Percentiles rank a stretch among this genome's conserved stretches.
Evolutionary conservation across 2,329 filamentous ascomycete species (phyloP).

Genomic region (Lecanicillium sp.): DNA sequence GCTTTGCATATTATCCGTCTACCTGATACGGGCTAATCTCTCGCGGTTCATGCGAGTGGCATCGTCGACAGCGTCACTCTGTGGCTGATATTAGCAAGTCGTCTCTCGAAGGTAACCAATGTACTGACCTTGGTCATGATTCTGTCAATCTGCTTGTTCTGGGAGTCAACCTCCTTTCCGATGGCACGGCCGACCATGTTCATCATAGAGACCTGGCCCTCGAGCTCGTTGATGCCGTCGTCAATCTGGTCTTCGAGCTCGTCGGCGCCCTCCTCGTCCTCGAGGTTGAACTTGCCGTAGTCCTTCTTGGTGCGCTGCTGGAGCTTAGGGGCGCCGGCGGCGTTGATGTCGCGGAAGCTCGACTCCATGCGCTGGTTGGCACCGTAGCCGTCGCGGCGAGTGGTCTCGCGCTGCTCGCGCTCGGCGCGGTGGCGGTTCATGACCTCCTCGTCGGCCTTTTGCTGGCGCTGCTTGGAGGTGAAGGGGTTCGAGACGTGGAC

Average conservation of each 20-base stretch:
- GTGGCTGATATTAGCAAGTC: constrained; percentile 24
- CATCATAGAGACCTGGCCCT: constrained; percentile 62
- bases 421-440: constrained; percentile 64
- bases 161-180: constrained; percentile 65
- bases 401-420: constrained; percentile 58
- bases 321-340: constrained; percentile 20
- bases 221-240: constrained; percentile 55
- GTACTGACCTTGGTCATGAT: constrained; percentile 69
- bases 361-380: constrained; percentile 49
- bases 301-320: constrained; percentile 34
- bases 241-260: constrained; percentile 53
- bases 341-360: constrained; percentile 38
- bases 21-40: constrained; percentile 57
- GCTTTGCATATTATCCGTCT: constrained; percentile 11
- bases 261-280: constrained; percentile 55
- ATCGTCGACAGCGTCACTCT: constrained; percentile 81
- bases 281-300: constrained; percentile 65
- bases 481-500: constrained; percentile 74
- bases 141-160: constrained; percentile 69
- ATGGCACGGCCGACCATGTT: constrained; percentile 70
- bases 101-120: not conserved
- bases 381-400: constrained; percentile 45
- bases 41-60: constrained; percentile 73
- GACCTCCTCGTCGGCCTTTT: constrained; percentile 60
- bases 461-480: constrained; percentile 59